Base-by-base conservation (phyloP, 148 eudicot genomes). In the Rhododendron vialii region DNA sequence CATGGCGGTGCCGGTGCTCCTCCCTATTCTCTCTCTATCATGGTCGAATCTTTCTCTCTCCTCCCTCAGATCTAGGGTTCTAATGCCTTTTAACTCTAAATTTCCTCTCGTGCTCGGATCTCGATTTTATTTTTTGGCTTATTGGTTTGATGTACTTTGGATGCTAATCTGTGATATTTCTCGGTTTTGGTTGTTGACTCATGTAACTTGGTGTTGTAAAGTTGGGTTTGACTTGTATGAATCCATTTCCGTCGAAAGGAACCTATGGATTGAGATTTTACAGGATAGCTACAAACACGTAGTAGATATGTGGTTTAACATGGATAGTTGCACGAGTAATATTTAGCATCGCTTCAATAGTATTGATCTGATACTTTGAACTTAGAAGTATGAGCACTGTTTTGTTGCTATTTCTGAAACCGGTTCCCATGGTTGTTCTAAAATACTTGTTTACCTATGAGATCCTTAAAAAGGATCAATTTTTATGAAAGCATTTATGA, bases 1-100 rank as follows among this genome's bases (percentile, higher is more conserved):
- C 98, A 93, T 93, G 97, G 94, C 86, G 91, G 88, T 35, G 83
- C 86, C 91, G 7, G 43, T 38, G 43, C 43, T 38, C 43, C 43
- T 38, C 13, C 88, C 81, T 59, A 90, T 22, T 35, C 91, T 86
- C 76, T 84, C 41, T 81, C 91, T 43, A 17, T 92, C 86, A 92
- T 92, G 96, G 98, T 96, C 71, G 15, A 45, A 5, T 41, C 5
- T 24, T 45, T 85, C 86, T 88, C 82, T 85, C 53, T 65, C 15
- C 38, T 80, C 7, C 43, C 7, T 59, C 85, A 57, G 90, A 85
- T 88, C 88, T 89, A 85, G 57, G 85, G 73, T 69, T 35, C 59
- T 15, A 45, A 0, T 15, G 80, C 85, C 36, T 36, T 71, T 73
- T 8, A 73, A 12, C 85, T 89, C 69, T 6, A 20, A 59, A 77